Percentiles rank a stretch among this genome's conserved stretches.
Conservation (phyloP, 202 grass and related monocot species). For the Alloteropsis angusta region DNA sequence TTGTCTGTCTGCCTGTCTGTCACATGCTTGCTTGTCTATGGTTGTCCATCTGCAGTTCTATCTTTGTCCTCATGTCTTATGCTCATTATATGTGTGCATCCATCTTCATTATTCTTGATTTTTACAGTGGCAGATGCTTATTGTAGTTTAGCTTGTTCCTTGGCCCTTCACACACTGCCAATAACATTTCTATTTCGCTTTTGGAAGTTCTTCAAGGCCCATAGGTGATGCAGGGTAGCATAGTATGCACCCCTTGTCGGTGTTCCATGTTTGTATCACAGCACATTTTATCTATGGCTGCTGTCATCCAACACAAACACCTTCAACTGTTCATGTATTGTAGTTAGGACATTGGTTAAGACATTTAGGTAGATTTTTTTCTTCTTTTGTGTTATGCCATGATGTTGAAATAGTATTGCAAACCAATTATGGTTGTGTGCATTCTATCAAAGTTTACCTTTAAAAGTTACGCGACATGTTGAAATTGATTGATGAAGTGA, state of each 20-base stretch:
- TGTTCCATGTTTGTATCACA: neutral
- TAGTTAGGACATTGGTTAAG: neutral
- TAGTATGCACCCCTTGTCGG: neutral
- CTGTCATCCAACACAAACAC: neutral
- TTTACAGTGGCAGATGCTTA: neutral
- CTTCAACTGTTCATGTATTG: neutral
- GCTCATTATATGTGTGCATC: neutral
- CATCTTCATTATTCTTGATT: neutral
- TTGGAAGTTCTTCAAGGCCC: neutral
- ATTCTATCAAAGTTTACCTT: neutral
- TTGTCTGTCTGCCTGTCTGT: neutral
- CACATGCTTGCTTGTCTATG: constrained; percentile 21
- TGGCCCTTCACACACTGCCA: neutral
- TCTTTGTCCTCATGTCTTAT: neutral
- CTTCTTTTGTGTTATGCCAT: neutral
- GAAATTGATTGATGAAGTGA: neutral
- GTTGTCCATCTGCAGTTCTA: neutral
- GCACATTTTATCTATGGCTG: neutral
- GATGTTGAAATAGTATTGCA: neutral
- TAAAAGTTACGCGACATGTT: neutral
- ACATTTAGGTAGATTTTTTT: neutral
- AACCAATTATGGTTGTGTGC: neutral
- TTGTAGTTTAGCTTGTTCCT: neutral
- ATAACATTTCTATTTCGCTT: neutral
- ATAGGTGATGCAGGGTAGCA: neutral